These are phyloP conservation scores for Pseudofabraea citricarpa DNA, from an alignment of 2,329 filamentous ascomycete genomes.

Conservation along the genomic window DNA sequence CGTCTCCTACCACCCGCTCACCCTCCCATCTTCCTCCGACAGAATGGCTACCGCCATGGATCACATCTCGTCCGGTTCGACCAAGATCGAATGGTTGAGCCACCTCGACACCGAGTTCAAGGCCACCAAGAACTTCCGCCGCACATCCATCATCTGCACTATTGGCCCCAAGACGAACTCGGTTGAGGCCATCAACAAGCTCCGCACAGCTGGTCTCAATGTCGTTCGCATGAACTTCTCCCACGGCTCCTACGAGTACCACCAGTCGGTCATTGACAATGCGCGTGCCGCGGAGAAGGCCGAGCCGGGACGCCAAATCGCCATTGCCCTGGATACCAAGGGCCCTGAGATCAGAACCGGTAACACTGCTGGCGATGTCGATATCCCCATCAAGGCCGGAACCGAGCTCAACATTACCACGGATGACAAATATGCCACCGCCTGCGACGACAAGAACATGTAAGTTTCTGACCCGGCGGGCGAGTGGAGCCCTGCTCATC, in stretches of 20 bases:
- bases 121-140: conserved; percentile 85
- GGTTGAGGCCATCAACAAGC: conserved; percentile 90
- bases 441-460: conserved; percentile 90
- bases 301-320: conserved; percentile 78
- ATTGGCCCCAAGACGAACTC: conserved; percentile 99
- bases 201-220: conserved; percentile 87
- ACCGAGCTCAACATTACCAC: conserved; percentile 93
- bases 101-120: conserved; percentile 82
- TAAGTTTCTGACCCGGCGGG: conserved; percentile 39
- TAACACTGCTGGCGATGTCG: conserved; percentile 65
- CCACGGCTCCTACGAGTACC: conserved; percentile 91
- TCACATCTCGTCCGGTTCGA: conserved; percentile 75
- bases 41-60: conserved; percentile 65
- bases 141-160: conserved; percentile 97
- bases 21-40: conserved; percentile 3
- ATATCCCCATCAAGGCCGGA: conserved; percentile 78
- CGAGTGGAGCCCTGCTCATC: too few relatives aligned
- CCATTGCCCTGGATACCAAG: conserved; percentile 85
- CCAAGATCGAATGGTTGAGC: conserved; percentile 61
- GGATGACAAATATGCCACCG: conserved; percentile 83
- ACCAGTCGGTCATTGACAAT: conserved; percentile 97
- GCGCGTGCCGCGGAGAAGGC: conserved; percentile 77
- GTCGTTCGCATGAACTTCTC: conserved; percentile 99
- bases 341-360: conserved; percentile 85
- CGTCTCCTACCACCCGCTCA: not conserved